Conservation (phyloP, 2,329 filamentous ascomycete species). For the Monilinia aucupariae region DNA sequence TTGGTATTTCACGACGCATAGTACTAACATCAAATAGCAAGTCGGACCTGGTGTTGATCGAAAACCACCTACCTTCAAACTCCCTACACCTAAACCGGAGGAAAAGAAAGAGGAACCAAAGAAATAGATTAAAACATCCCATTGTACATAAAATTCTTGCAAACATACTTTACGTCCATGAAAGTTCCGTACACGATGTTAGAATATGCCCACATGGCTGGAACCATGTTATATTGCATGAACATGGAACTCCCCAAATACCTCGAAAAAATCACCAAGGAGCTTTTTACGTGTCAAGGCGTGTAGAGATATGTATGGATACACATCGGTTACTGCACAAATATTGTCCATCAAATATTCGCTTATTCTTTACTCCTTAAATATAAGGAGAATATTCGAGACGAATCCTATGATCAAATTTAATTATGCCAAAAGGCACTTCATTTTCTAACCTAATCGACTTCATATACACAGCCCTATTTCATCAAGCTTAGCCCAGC, state of each 20-base stretch:
- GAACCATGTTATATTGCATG: background rate
- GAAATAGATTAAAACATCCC: conserved; percentile 55
- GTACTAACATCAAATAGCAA: conserved; percentile 47
- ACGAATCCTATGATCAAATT: background rate
- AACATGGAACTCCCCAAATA: background rate
- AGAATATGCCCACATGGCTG: background rate
- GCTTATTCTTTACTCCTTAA: background rate
- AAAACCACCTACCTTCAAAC: conserved; percentile 83
- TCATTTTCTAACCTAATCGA: background rate
- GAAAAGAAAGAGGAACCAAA: conserved; percentile 85
- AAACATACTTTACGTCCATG: conserved; percentile 12
- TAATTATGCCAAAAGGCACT: background rate
- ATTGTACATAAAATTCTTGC: conserved; percentile 31
- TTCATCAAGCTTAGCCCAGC: background rate
- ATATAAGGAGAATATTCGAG: background rate
- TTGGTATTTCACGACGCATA: conserved; percentile 25
- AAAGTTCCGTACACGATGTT: background rate
- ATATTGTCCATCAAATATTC: background rate
- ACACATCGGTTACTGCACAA: background rate
- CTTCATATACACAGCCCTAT: background rate
- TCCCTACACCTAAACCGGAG: conserved; percentile 93
- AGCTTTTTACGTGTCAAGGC: too few species aligned
- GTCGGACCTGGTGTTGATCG: conserved; percentile 67
- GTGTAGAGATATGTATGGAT: too few species aligned
- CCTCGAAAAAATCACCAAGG: too few species aligned